phyloP scores from a whole-genome alignment of 2,329 filamentous ascomycete species.

The Botrytis fragariae region DNA sequence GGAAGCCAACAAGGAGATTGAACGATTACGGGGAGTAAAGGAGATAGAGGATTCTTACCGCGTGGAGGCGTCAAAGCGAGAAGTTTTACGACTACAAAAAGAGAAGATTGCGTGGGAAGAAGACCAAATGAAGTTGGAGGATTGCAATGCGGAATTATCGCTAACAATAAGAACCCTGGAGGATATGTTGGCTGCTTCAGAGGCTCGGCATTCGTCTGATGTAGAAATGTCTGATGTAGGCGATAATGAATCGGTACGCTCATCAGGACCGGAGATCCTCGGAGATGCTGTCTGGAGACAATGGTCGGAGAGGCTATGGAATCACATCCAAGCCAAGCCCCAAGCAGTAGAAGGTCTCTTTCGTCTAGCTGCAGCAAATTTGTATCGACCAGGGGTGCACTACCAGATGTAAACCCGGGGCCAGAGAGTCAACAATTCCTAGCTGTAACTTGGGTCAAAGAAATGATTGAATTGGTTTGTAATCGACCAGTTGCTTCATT shows the following conservation, averaged over 20 bases:
- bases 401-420: neutral
- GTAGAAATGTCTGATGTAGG: neutral
- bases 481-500: neutral
- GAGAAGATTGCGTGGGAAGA: constrained; percentile 9
- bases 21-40: neutral
- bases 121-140: neutral
- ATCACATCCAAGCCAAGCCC: constrained; percentile 3
- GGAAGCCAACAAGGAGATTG: constrained; percentile 1
- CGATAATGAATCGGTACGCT: no score
- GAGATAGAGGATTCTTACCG: neutral
- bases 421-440: constrained; percentile 1
- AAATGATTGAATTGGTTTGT: neutral
- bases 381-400: constrained; percentile 3
- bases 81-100: neutral
- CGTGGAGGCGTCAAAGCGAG: neutral
- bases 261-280: neutral
- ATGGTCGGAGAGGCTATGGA: constrained; percentile 5
- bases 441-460: constrained; percentile 7
- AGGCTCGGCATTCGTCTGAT: neutral
- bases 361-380: constrained; percentile 11
- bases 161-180: constrained; percentile 8
- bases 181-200: neutral
- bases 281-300: constrained; percentile 10
- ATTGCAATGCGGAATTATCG: neutral
- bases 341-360: constrained; percentile 10